phyloP scores from a whole-genome alignment of 192 early-diverging fungal genomes.

The Coemansia sp. region DNA sequence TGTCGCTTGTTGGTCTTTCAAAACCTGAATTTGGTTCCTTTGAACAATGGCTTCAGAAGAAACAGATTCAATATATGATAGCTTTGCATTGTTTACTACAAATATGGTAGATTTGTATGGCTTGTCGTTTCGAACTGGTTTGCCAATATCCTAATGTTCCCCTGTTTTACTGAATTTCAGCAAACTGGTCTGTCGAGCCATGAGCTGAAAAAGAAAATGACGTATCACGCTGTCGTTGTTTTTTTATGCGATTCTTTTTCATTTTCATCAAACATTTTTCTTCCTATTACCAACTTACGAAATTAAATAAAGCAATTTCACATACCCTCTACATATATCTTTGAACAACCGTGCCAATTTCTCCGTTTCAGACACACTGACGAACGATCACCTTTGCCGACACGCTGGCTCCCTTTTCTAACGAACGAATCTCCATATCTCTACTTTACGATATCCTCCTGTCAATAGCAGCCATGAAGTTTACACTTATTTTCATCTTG shows the following conservation, averaged over 20 bases:
- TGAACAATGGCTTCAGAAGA: not conserved
- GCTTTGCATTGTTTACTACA: not conserved
- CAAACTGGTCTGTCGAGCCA: not conserved
- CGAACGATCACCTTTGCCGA: not conserved
- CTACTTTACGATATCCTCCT: not conserved
- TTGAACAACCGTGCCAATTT: not conserved
- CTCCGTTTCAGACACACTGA: not conserved
- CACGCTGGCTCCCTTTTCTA: not conserved
- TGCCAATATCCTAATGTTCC: not conserved
- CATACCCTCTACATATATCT: not conserved
- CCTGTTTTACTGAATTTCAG: not conserved
- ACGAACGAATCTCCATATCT: not conserved
- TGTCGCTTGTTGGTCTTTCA: too few relatives aligned
- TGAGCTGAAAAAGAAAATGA: not conserved
- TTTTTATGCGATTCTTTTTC: not conserved
- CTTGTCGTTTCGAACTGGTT: not conserved
- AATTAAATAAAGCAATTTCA: not conserved
- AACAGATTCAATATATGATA: not conserved
- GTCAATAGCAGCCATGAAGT: constrained; percentile 14
- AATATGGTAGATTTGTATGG: not conserved
- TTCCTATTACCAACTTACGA: not conserved
- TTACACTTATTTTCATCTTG: constrained; percentile 8
- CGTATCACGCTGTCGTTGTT: not conserved
- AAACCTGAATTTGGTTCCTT: not conserved
- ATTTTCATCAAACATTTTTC: not conserved